Conservation (phyloP, 164 flowering plant species). For the Aristolochia fimbriata region DNA sequence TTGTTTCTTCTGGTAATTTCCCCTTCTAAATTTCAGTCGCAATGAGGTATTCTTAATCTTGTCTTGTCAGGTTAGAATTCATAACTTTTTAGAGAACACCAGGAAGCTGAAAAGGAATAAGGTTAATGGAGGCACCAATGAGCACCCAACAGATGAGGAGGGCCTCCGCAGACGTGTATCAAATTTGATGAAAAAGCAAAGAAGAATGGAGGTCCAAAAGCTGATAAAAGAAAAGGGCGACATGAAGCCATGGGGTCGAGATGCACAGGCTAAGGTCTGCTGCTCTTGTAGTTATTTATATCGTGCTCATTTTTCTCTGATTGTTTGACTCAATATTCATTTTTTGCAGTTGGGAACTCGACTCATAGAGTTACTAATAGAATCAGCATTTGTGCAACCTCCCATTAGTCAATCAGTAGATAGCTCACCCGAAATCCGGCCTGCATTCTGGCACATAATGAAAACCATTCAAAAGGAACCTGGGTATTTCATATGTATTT, state of each 20-base stretch:
- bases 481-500: slow-evolving; percentile 32
- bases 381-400: slow-evolving; percentile 78
- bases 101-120: slow-evolving; percentile 30
- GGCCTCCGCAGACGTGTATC: slow-evolving; percentile 49
- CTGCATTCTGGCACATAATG: slow-evolving; percentile 71
- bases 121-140: slow-evolving; percentile 18
- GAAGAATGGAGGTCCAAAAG: slow-evolving; percentile 44
- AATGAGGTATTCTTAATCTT: neutral
- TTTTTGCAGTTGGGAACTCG: slow-evolving; percentile 80
- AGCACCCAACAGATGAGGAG: slow-evolving; percentile 33
- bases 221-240: slow-evolving; percentile 46
- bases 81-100: slow-evolving; percentile 54
- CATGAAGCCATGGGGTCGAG: slow-evolving; percentile 56
- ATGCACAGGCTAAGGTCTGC: slow-evolving; percentile 78
- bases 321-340: slow-evolving; percentile 6
- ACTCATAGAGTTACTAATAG: slow-evolving; percentile 59
- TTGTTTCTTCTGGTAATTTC: no score
- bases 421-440: slow-evolving; percentile 74
- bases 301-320: slow-evolving; percentile 1
- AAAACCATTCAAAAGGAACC: slow-evolving; percentile 35
- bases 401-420: slow-evolving; percentile 55
- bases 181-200: slow-evolving; percentile 51
- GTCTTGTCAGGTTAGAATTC: slow-evolving; percentile 58
- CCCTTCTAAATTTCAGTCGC: neutral
- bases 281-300: neutral